Base-by-base conservation (phyloP, 2,329 filamentous ascomycete species). In the Lecanoromycetidae sp. region DNA sequence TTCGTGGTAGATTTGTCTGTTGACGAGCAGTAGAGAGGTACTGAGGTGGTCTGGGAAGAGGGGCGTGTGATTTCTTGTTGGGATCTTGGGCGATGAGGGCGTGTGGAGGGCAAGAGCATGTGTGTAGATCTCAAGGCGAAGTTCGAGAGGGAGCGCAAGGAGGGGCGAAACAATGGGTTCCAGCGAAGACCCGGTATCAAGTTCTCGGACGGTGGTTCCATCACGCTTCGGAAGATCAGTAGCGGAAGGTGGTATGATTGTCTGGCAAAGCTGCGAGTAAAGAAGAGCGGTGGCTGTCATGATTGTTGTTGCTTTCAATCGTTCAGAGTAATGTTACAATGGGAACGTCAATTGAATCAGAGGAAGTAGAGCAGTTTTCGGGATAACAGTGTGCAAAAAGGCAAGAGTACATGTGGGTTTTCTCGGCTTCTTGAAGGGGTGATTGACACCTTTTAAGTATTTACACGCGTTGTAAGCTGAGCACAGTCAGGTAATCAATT, bases 81-180 rank as follows among this genome's bases (percentile, higher is more conserved):
- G 17, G 42, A n/a, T n/a, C n/a, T 9, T 39, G 9, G n/a, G 42
- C 2, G 10, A 10, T 19, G 13, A 12, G 6, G 15, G 13, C n/a
- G n/a, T 8, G 17, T 20, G 33, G 29, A 23, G 37, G 8, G 45
- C 3, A 10, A 35, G 45, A 32, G 37, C 22, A 26, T 37, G 42
- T 22, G 33, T n/a, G 42, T 27, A 42, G 27, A 47, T 47, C 19
- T 41, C 20, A 13, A 42, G 45, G 29, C 38, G 45, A 30, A 47
- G 29, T 22, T 41, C 36, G 3, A 13, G 22, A 13, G 45, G 45
- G 22, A 47, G 37, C 27, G 29, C 7, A 7, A 41, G 37, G 37
- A 42, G 30, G 12, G 20, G 44, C 10, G 37, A 36, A 13, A 36
- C 9, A 3, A 6, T 29, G 3, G 12, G 10, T 2, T 34, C 10